Evolutionary conservation across 495 filamentous ascomycete species (phyloP).

Genomic region (Chaetomidium leptoderma): DNA sequence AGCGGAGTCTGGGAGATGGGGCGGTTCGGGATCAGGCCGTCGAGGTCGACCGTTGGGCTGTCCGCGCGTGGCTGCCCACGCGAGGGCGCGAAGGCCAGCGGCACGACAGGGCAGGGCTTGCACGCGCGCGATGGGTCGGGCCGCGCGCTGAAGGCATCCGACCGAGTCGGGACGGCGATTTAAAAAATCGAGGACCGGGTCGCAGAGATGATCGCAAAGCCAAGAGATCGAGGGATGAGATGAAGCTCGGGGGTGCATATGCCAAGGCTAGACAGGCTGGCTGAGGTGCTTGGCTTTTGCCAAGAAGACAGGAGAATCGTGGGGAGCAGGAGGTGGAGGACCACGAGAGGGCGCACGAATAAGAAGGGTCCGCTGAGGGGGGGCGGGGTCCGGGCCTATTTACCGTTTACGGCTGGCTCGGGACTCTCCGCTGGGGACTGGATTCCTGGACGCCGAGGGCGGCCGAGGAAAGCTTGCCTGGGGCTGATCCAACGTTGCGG

Average conservation of each 20-base stretch:
- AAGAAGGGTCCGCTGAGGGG: slow-evolving; percentile 8
- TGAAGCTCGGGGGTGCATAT: slow-evolving; percentile 35
- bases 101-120: neutral
- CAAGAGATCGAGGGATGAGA: slow-evolving; percentile 33
- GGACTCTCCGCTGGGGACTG: neutral
- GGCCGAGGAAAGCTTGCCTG: slow-evolving; percentile 22
- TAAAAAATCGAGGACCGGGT: slow-evolving; percentile 1
- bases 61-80: slow-evolving; percentile 10
- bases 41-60: slow-evolving; percentile 3
- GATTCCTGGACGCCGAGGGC: slow-evolving; percentile 6
- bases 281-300: slow-evolving; percentile 34
- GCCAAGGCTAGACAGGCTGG: slow-evolving; percentile 33
- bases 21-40: neutral
- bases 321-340: slow-evolving; percentile 15
- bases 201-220: slow-evolving; percentile 18
- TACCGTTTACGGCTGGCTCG: neutral
- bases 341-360: too few relatives aligned
- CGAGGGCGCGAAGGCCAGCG: neutral
- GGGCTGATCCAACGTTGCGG: neutral
- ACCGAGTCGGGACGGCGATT: slow-evolving; percentile 7
- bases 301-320: slow-evolving; percentile 27
- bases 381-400: slow-evolving; percentile 15
- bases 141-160: slow-evolving; percentile 11
- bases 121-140: neutral
- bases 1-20: neutral